phyloP scores from a whole-genome alignment of 805 yeast genomes.

The Metschnikowia arizonensis region DNA sequence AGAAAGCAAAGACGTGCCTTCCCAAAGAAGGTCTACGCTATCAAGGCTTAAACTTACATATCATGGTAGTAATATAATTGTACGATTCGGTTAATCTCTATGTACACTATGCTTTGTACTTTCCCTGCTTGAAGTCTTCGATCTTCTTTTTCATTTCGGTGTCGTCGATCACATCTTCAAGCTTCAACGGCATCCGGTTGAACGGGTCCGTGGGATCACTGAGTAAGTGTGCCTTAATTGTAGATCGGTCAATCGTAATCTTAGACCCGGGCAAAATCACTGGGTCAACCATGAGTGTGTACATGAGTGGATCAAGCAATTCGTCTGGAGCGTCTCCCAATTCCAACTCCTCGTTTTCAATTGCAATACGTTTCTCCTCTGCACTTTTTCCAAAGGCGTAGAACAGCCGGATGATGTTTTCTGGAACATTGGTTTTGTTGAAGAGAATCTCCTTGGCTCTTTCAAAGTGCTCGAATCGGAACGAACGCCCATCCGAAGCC shows the following conservation, averaged over 20 bases:
- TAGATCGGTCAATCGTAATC: conserved; percentile 80
- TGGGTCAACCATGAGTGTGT: conserved; percentile 91
- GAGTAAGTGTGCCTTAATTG: conserved; percentile 87
- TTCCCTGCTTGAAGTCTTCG: conserved; percentile 49
- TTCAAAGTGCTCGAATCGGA: conserved; percentile 57
- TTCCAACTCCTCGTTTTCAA: conserved; percentile 81
- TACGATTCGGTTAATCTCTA: conserved; percentile 15
- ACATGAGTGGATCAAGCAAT: conserved; percentile 95
- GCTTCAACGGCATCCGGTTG: conserved; percentile 82
- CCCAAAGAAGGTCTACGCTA: conserved; percentile 98
- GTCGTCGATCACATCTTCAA: conserved; percentile 85
- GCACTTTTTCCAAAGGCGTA: conserved; percentile 61
- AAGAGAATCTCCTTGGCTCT: conserved; percentile 68
- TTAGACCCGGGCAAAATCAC: conserved; percentile 88
- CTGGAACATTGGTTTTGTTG: conserved; percentile 46
- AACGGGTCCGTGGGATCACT: conserved; percentile 97
- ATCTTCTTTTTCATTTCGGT: conserved; percentile 61
- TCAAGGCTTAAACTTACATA: conserved; percentile 75
- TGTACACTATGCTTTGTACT: conserved; percentile 13
- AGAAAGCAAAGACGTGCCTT: conserved; percentile 89
- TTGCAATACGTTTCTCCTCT: conserved; percentile 51
- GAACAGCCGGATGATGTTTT: conserved; percentile 49
- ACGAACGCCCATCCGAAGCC: conserved; percentile 90
- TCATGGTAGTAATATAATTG: conserved; percentile 21
- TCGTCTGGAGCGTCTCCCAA: conserved; percentile 96